phyloP scores from a whole-genome alignment of 768 basidiomycete species.

The Brasilioporus rufonigricans region DNA sequence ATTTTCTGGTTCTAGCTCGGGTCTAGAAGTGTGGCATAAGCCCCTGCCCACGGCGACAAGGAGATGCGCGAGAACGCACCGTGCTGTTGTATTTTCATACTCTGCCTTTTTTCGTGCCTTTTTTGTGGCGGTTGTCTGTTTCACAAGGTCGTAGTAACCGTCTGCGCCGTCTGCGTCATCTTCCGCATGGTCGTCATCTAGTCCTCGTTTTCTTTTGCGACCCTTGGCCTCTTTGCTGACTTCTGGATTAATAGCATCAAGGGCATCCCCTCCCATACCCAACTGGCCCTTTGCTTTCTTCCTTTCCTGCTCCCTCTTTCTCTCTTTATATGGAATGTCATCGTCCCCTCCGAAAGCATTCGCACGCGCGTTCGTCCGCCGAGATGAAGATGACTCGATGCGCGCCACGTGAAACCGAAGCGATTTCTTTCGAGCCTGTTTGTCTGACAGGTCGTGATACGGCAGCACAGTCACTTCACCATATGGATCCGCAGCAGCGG shows the following conservation, averaged over 20 bases:
- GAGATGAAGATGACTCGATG: constrained; percentile 78
- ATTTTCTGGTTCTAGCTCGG: constrained; percentile 37
- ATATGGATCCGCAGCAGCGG: constrained; percentile 39
- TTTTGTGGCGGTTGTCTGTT: constrained; percentile 64
- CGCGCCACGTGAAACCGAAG: constrained; percentile 92
- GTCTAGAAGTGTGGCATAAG: constrained; percentile 21
- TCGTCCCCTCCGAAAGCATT: constrained; percentile 86
- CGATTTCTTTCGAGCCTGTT: constrained; percentile 74
- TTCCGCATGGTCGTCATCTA: constrained; percentile 39
- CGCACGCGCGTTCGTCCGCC: constrained; percentile 70
- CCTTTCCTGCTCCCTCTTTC: constrained; percentile 47
- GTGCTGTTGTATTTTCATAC: constrained; percentile 64
- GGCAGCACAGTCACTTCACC: constrained; percentile 74
- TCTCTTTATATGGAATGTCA: constrained; percentile 86
- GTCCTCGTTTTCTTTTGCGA: constrained; percentile 38
- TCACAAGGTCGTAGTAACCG: constrained; percentile 91
- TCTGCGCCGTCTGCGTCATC: constrained; percentile 51
- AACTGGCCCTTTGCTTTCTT: constrained; percentile 32
- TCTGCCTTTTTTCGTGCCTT: constrained; percentile 80
- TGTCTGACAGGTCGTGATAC: constrained; percentile 77
- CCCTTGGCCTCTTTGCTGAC: constrained; percentile 32
- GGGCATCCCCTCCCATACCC: constrained; percentile 61
- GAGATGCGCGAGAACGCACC: constrained; percentile 41
- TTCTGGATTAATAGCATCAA: constrained; percentile 57
- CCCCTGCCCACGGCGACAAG: constrained; percentile 7